phyloP scores from a whole-genome alignment of 2,329 filamentous ascomycete species.

The Cordyceps tenuipes region DNA sequence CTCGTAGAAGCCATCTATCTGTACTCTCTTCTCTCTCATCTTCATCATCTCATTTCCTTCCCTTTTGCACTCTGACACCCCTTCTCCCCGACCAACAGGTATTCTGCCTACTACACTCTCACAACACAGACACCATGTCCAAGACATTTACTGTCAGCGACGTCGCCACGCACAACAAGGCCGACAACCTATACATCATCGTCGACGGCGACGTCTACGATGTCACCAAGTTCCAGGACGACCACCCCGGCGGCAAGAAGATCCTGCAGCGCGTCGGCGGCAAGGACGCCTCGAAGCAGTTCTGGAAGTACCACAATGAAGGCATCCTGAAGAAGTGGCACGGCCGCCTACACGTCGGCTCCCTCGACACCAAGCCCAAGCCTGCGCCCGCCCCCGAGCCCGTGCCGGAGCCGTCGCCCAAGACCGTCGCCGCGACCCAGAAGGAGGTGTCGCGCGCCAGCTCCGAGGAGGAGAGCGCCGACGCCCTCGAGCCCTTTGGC shows the following conservation, averaged over 20 bases:
- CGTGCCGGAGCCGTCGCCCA: constrained; percentile 27
- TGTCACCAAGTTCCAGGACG: constrained; percentile 77
- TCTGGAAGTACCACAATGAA: constrained; percentile 77
- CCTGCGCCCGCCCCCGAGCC: constrained; percentile 47
- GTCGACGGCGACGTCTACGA: constrained; percentile 96
- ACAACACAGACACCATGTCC: constrained; percentile 54
- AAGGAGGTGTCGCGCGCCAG: constrained; percentile 32
- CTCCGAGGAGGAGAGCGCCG: constrained; percentile 44
- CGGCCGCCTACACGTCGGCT: constrained; percentile 69
- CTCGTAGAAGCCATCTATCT: neutral
- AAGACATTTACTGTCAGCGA: constrained; percentile 77
- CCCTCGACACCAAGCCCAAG: constrained; percentile 78
- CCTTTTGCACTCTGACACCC: neutral
- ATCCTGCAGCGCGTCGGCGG: constrained; percentile 55
- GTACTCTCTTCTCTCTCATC: neutral
- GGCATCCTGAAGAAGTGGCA: constrained; percentile 82
- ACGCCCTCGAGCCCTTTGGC: constrained; percentile 77
- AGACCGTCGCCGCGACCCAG: constrained; percentile 25
- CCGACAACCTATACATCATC: constrained; percentile 77
- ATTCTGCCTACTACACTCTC: neutral
- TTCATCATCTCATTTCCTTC: neutral
- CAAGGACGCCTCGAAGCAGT: constrained; percentile 59
- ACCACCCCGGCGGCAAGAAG: constrained; percentile 70
- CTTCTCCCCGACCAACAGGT: neutral
- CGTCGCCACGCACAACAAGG: constrained; percentile 86